Evolutionary conservation across 2,329 filamentous ascomycete species (phyloP).

Genomic region (Basipetospora sp.): DNA sequence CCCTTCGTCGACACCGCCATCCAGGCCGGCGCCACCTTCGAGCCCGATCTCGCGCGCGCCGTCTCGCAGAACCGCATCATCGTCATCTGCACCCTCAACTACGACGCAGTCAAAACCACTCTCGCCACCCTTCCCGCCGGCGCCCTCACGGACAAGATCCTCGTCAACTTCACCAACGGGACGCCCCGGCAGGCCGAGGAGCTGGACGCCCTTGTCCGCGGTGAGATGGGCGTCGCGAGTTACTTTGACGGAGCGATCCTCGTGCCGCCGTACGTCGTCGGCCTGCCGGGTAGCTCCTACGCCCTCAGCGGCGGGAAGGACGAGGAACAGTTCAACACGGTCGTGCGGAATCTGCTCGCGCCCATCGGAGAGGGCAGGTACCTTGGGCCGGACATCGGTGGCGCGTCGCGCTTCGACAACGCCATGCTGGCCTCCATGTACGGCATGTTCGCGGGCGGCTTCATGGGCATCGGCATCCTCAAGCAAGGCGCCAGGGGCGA

Average conservation of each 20-base stretch:
- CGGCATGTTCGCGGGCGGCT: slow-evolving; percentile 14
- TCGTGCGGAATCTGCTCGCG: slow-evolving; percentile 6
- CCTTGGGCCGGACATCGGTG: slow-evolving; percentile 9
- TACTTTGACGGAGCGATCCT: slow-evolving; percentile 18
- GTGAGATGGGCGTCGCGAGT: slow-evolving; percentile 4
- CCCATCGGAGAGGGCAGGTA: slow-evolving; percentile 12
- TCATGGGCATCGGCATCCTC: slow-evolving; percentile 13
- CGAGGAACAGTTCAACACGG: slow-evolving; percentile 4
- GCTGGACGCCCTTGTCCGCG: slow-evolving; percentile 9
- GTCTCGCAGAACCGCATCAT: slow-evolving; percentile 9
- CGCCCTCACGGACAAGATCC: slow-evolving; percentile 11
- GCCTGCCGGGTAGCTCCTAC: slow-evolving; percentile 11
- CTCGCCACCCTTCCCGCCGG: slow-evolving; percentile 2
- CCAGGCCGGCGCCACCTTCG: slow-evolving; percentile 46
- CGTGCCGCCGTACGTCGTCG: slow-evolving; percentile 16
- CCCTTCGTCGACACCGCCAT: slow-evolving; percentile 54
- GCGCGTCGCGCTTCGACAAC: slow-evolving; percentile 13
- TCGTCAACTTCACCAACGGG: slow-evolving; percentile 18
- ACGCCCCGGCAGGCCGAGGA: slow-evolving; percentile 12
- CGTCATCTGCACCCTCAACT: slow-evolving; percentile 15
- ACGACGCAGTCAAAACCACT: slow-evolving; percentile 9
- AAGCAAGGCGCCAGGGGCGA: slow-evolving; percentile 9
- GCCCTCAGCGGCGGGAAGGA: slow-evolving; percentile 12
- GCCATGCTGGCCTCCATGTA: slow-evolving; percentile 16
- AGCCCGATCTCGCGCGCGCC: slow-evolving; percentile 1